Evolutionary conservation across 1,284 basidiomycete genomes (phyloP).

Genomic region (Pascua sp.): DNA sequence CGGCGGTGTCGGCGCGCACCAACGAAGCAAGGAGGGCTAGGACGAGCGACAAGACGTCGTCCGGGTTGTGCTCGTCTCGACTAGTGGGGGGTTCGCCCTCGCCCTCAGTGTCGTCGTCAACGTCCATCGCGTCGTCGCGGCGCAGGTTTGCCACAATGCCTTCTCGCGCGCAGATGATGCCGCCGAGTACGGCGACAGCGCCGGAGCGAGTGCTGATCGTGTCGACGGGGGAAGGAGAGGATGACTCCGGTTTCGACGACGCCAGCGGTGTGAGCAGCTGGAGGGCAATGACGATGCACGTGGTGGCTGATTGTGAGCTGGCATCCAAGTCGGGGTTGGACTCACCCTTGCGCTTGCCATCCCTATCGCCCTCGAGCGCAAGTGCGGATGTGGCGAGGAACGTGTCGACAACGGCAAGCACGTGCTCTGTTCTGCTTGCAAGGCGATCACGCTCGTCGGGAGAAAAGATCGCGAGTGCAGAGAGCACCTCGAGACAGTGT

Average conservation of each 20-base stretch:
- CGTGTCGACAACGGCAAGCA: not conserved
- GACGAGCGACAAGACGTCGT: constrained; percentile 3
- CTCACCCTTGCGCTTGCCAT: constrained; percentile 3
- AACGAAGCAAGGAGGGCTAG: constrained; percentile 4
- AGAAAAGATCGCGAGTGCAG: not conserved
- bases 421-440: not conserved
- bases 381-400: constrained; percentile 4
- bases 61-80: not conserved
- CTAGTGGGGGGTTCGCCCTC: not conserved
- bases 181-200: too few species aligned
- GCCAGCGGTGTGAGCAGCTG: constrained; percentile 8
- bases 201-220: too few species aligned
- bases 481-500: constrained; percentile 4
- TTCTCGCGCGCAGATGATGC: too few species aligned
- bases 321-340: too few species aligned
- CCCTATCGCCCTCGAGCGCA: constrained; percentile 2
- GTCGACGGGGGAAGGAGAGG: too few species aligned
- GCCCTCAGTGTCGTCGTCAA: not conserved
- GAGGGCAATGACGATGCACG: constrained; percentile 6
- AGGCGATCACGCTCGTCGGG: not conserved
- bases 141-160: too few species aligned
- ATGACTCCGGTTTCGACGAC: not conserved
- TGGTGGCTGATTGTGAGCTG: constrained; percentile 4
- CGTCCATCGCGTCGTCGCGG: too few species aligned
- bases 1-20: not conserved